phyloP scores from a whole-genome alignment of 495 filamentous ascomycete genomes.

The Massariosphaeria phaeospora region DNA sequence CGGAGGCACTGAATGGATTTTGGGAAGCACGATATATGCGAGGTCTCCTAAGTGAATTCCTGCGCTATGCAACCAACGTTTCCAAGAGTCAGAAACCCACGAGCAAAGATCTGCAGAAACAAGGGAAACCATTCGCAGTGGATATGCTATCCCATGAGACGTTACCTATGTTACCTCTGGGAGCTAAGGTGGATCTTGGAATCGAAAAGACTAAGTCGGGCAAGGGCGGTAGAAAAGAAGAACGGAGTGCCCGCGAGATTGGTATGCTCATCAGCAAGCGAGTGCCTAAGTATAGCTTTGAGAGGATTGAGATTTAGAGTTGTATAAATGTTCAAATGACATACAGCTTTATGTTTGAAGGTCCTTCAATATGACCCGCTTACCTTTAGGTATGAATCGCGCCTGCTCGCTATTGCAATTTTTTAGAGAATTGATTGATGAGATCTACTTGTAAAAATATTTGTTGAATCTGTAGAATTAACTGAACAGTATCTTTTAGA shows the following conservation, averaged over 20 bases:
- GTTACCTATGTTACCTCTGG: constrained; percentile 57
- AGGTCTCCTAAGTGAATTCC: constrained; percentile 63
- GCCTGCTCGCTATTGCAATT: no score
- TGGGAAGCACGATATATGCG: constrained; percentile 67
- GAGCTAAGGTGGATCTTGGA: constrained; percentile 59
- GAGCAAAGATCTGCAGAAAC: constrained; percentile 6
- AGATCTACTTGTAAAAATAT: no score
- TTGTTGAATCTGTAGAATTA: no score
- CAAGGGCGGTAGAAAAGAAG: constrained; percentile 57
- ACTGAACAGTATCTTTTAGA: no score
- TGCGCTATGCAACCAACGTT: constrained; percentile 50
- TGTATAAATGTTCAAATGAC: not conserved
- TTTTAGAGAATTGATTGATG: no score
- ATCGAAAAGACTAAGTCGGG: constrained; percentile 55
- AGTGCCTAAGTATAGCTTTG: constrained; percentile 70
- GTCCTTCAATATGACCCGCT: no score
- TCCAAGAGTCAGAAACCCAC: constrained; percentile 19
- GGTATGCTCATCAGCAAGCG: constrained; percentile 67
- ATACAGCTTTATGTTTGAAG: no score
- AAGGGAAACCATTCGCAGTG: constrained; percentile 17
- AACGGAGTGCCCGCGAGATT: constrained; percentile 62
- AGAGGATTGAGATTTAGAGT: constrained; percentile 58
- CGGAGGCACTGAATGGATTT: constrained; percentile 68
- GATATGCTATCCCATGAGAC: constrained; percentile 33
- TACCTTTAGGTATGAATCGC: no score